A percentile compares a stretch with the other conserved stretches of the same genome.
phyloP scores from a whole-genome alignment of 768 basidiomycete species.

The Agrocybe pediades region DNA sequence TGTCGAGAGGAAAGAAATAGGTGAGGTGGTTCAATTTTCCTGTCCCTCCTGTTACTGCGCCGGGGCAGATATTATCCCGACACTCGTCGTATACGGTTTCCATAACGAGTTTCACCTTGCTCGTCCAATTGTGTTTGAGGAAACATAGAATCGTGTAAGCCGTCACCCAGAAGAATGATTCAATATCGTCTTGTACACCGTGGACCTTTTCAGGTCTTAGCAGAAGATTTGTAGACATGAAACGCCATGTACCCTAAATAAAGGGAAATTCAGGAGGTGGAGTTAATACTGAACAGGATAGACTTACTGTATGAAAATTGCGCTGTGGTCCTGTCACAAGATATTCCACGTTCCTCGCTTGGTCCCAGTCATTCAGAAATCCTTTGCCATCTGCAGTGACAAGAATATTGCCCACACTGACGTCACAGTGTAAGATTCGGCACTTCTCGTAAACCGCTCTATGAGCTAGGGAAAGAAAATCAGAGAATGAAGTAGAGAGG shows the following conservation, averaged over 20 bases:
- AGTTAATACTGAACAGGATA: no score
- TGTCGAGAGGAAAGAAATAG: neutral
- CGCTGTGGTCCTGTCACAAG: neutral
- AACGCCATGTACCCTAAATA: conserved; percentile 1
- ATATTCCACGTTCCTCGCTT: neutral
- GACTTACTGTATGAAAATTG: conserved; percentile 11
- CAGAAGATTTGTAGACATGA: neutral
- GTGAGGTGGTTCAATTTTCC: neutral
- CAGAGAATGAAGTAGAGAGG: neutral
- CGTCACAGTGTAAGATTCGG: no score
- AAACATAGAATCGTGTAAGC: neutral
- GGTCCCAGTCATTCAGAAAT: conserved; percentile 31
- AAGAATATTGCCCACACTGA: no score
- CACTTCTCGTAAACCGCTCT: no score
- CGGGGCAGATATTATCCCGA: neutral
- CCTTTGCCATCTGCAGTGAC: no score
- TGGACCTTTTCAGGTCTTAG: neutral
- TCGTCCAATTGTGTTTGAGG: neutral
- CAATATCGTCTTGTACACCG: neutral
- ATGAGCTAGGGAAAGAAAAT: no score
- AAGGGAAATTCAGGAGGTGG: neutral
- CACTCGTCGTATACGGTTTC: neutral
- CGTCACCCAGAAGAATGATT: neutral
- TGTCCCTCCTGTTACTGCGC: neutral
- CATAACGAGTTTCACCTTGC: no score